A percentile compares a stretch with the other conserved stretches of the same genome.
phyloP scores from a whole-genome alignment of 1,139 yeast genomes.

The Blastobotrys ciferrii region DNA sequence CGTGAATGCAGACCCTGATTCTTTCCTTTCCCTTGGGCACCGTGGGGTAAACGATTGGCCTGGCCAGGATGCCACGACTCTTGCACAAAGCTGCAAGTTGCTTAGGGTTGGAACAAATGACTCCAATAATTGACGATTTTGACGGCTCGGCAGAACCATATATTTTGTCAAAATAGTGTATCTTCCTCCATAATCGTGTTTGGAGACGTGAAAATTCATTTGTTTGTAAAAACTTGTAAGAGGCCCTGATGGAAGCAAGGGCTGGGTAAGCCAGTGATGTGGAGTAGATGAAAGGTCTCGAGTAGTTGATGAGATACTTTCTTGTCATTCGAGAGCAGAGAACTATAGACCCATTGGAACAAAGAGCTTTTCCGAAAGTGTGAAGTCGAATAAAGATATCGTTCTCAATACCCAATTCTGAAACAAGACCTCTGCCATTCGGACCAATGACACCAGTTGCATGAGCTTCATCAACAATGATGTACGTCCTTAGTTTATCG shows the following conservation, averaged over 20 bases:
- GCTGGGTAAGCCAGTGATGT: constrained; percentile 25
- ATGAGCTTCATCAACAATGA: constrained; percentile 34
- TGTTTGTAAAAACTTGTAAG: constrained; percentile 15
- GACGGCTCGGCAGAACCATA: constrained; percentile 13
- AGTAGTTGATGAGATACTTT: constrained; percentile 29
- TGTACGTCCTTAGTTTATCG: constrained; percentile 20
- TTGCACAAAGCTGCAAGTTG: constrained; percentile 26
- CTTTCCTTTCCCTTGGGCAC: constrained; percentile 32
- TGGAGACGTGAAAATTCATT: neutral
- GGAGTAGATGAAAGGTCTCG: constrained; percentile 32
- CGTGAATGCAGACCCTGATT: constrained; percentile 29
- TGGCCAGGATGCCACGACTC: constrained; percentile 25
- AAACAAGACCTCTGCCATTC: constrained; percentile 28
- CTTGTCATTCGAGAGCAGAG: constrained; percentile 24
- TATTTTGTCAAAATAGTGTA: neutral
- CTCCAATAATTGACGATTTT: constrained; percentile 24
- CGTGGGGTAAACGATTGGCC: constrained; percentile 32
- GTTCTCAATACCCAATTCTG: constrained; percentile 21
- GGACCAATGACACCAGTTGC: constrained; percentile 32
- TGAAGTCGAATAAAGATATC: constrained; percentile 28
- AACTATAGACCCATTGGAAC: constrained; percentile 28
- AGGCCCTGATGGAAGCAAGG: constrained; percentile 24
- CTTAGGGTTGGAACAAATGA: constrained; percentile 25
- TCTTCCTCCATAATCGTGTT: neutral
- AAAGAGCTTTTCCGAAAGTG: constrained; percentile 34